Percentiles rank a stretch among this genome's conserved stretches.
Evolutionary conservation across 805 yeast genomes (phyloP).

Genomic region (Saccharomyces eubayanus): DNA sequence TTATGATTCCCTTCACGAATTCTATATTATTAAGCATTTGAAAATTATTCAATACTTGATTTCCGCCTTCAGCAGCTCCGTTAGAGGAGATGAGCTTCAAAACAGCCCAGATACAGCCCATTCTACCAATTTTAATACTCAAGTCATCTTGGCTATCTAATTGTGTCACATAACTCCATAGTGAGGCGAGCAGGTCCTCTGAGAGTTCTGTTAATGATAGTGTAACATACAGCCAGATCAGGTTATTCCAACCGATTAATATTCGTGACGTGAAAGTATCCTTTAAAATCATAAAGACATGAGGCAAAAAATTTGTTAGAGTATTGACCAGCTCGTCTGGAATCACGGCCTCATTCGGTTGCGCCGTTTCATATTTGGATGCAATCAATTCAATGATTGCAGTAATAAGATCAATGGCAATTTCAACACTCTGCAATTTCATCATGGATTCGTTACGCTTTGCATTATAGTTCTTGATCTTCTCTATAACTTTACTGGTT

Average conservation of each 20-base stretch:
- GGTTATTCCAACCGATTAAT: conserved; percentile 62
- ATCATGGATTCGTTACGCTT: conserved; percentile 40
- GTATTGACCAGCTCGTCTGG: conserved; percentile 13
- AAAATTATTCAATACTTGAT: conserved; percentile 14
- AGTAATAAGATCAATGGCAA: conserved; percentile 66
- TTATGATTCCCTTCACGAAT: conserved; percentile 17
- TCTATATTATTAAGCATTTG: conserved; percentile 14
- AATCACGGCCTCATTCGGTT: background rate
- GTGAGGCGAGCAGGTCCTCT: conserved; percentile 7
- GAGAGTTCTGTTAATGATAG: conserved; percentile 12
- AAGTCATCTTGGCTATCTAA: conserved; percentile 14
- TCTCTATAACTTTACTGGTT: conserved; percentile 18
- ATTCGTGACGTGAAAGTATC: conserved; percentile 47
- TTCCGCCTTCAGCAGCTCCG: conserved; percentile 5
- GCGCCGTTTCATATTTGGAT: conserved; percentile 13
- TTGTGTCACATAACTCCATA: conserved; percentile 13
- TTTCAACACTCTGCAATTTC: conserved; percentile 56
- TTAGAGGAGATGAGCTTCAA: conserved; percentile 24
- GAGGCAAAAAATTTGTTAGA: conserved; percentile 22
- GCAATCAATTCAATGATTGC: conserved; percentile 58
- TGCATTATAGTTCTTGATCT: conserved; percentile 32
- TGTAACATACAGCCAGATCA: conserved; percentile 41
- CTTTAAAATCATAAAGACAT: conserved; percentile 36
- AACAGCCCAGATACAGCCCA: conserved; percentile 41
- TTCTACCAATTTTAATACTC: conserved; percentile 29